Evolutionary conservation across 345 rosid species (phyloP).

Genomic region (Eucalyptus erythrocorys): DNA sequence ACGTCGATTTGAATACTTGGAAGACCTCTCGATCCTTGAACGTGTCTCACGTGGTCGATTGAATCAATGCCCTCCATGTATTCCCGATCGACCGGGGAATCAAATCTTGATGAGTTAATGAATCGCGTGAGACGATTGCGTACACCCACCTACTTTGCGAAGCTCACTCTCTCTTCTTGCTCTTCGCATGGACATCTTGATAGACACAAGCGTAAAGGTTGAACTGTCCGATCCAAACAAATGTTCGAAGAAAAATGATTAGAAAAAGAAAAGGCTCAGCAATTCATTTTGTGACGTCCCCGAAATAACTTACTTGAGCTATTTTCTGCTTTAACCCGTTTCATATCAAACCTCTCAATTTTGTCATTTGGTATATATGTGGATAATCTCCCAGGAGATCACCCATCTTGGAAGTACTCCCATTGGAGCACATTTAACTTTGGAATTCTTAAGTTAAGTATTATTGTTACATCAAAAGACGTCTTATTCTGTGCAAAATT

Average conservation of each 20-base stretch:
- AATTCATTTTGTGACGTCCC: no score
- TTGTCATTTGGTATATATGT: background rate
- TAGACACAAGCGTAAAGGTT: background rate
- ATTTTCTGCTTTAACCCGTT: fast-evolving
- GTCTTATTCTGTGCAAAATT: no score
- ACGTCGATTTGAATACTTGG: background rate
- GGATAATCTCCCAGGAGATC: background rate
- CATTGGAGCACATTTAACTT: background rate
- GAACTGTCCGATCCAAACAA: background rate
- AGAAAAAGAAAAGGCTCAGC: no score
- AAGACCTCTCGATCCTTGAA: background rate
- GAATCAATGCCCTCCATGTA: background rate
- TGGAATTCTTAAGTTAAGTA: background rate
- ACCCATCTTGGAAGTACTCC: no score
- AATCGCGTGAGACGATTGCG: background rate
- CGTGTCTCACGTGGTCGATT: background rate
- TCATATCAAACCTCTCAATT: no score
- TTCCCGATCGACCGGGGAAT: background rate
- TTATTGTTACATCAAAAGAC: no score
- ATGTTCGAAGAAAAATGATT: no score
- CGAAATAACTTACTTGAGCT: no score
- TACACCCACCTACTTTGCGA: background rate
- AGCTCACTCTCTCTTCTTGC: background rate
- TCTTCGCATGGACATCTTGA: background rate
- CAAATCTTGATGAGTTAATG: background rate